phyloP scores from a whole-genome alignment of 768 basidiomycete genomes.

The Lactarius psammicola region DNA sequence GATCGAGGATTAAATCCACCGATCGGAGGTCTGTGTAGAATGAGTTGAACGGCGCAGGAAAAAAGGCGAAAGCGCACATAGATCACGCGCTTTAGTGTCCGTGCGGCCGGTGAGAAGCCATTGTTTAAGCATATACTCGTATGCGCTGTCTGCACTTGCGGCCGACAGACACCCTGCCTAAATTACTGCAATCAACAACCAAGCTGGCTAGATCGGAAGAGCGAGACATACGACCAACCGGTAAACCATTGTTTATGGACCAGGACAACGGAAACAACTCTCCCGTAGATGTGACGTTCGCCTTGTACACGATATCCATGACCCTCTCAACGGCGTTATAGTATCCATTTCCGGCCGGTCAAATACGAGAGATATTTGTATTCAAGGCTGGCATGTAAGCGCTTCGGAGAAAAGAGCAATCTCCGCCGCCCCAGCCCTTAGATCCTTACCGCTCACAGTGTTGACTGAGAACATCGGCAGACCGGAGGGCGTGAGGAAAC shows the following conservation, averaged over 20 bases:
- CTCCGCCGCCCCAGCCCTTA: slow-evolving; percentile 37
- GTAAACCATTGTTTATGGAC: slow-evolving; percentile 47
- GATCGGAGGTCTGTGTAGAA: slow-evolving; percentile 52
- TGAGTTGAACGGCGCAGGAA: background rate
- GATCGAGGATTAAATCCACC: slow-evolving; percentile 57
- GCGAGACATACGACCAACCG: slow-evolving; percentile 44
- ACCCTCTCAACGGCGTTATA: slow-evolving; percentile 54
- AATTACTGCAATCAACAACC: slow-evolving; percentile 33
- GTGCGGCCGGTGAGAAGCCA: slow-evolving; percentile 66
- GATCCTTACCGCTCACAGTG: slow-evolving; percentile 46
- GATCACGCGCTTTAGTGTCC: slow-evolving; percentile 58
- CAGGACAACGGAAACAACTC: slow-evolving; percentile 62
- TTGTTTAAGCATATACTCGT: slow-evolving; percentile 77
- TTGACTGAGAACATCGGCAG: slow-evolving; percentile 73
- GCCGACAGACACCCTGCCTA: slow-evolving; percentile 52
- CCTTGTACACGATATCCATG: slow-evolving; percentile 48
- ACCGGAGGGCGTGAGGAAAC: slow-evolving; percentile 67
- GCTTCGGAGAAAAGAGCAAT: slow-evolving; percentile 59
- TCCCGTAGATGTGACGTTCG: slow-evolving; percentile 42
- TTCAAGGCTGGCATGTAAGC: slow-evolving; percentile 79
- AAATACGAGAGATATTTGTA: slow-evolving; percentile 83
- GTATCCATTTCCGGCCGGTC: slow-evolving; percentile 67
- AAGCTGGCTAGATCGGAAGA: background rate
- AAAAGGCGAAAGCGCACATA: slow-evolving; percentile 50
- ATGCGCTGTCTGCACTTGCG: slow-evolving; percentile 69